Conservation (phyloP, 352 stramenopile species). For the Phytopythium sindhum region DNA sequence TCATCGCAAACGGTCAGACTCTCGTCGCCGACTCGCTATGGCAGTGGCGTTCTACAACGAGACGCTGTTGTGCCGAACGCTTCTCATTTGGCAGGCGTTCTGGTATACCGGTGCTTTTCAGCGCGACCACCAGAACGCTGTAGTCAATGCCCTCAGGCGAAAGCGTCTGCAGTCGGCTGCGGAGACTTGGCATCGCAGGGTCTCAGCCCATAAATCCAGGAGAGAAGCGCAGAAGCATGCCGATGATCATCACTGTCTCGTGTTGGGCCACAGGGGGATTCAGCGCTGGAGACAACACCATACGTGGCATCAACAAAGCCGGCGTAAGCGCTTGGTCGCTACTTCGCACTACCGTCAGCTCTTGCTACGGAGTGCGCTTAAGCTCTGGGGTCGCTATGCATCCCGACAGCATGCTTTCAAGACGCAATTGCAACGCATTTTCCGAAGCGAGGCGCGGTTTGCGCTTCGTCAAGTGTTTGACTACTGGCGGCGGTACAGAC, state of each 20-base stretch:
- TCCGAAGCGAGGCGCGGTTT: slow-evolving; percentile 10
- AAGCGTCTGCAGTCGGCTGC: background rate
- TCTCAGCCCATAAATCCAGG: background rate
- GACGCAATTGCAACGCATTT: slow-evolving; percentile 8
- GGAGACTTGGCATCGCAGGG: background rate
- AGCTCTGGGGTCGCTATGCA: background rate
- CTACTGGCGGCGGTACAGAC: slow-evolving; percentile 11
- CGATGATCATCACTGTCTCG: background rate
- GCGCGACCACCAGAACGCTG: background rate
- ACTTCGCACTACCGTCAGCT: background rate
- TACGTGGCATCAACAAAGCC: background rate
- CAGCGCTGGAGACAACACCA: background rate
- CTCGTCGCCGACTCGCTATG: background rate
- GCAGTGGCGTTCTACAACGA: background rate
- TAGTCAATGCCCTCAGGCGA: background rate
- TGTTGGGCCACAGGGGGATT: background rate
- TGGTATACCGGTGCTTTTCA: background rate
- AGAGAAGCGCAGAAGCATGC: background rate
- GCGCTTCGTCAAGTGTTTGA: slow-evolving; percentile 10
- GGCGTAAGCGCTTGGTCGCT: slow-evolving; percentile 9
- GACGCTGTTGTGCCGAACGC: background rate
- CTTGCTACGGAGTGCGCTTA: background rate
- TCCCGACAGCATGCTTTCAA: slow-evolving; percentile 4
- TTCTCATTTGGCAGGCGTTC: slow-evolving; percentile 1
- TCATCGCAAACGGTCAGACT: background rate